A percentile compares a stretch with the other conserved stretches of the same genome.
Conservation (phyloP, 331 rosid species). For the Arachis monticola region DNA sequence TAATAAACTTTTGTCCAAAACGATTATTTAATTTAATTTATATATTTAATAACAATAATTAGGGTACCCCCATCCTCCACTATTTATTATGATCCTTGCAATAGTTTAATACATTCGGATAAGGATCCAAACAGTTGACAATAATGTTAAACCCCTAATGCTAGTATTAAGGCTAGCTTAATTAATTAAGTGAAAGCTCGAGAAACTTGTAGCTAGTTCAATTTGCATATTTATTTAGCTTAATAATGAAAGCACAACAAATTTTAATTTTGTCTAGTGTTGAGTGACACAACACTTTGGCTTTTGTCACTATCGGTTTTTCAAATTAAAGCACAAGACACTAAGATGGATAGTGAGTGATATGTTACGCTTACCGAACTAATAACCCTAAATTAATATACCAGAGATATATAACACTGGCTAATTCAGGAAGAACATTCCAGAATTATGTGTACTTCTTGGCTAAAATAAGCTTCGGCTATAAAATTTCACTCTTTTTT, state of each 20-base stretch:
- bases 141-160: neutral
- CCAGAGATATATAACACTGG: neutral
- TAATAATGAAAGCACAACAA: conserved; percentile 30
- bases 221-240: neutral
- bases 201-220: neutral
- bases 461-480: neutral
- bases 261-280: conserved; percentile 19
- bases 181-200: neutral
- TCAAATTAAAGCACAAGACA: conserved; percentile 9
- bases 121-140: conserved; percentile 33
- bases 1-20: neutral
- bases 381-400: too few species aligned
- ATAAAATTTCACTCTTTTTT: neutral
- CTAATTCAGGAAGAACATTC: neutral
- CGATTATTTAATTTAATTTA: conserved; percentile 4
- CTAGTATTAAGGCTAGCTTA: too few species aligned
- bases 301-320: conserved; percentile 13
- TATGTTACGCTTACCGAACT: neutral
- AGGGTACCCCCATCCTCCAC: neutral
- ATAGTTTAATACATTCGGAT: conserved; percentile 27
- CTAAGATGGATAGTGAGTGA: neutral
- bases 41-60: too few species aligned
- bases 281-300: neutral
- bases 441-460: neutral
- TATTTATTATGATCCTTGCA: neutral